Evolutionary conservation across 2,329 filamentous ascomycete species (phyloP), one percentile per base, ranked within the genome.

Genomic region (Paracorniculantispora psalliotae): DNA sequence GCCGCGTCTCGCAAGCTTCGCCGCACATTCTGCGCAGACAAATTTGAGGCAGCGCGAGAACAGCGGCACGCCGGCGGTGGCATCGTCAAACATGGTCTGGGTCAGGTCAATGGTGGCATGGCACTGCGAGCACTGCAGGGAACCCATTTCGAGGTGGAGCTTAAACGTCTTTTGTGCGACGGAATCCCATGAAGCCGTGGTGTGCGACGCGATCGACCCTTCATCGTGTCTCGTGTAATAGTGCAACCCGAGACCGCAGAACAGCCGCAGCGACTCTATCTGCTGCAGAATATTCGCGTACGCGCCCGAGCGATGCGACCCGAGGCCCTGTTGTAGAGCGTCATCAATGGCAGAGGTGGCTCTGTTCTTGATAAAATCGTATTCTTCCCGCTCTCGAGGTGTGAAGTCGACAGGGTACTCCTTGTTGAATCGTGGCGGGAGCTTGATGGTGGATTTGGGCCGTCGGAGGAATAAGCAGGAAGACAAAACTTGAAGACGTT

Each of bases 231-330:
- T 65, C 4, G 57, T 56, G 3, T 67, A 64, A 28, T 78, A 79
- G n/a, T 70, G 64, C 0, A 76, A 53, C 0, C 80, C 79, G 0
- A 80, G 64, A 47, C 80, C 75, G 37, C 79, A 81, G 3, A 81
- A 66, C 17, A 79, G 66, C 1, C 79, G 67, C 58, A 81, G 64
- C 0, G 69, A 67, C 28, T 81, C 75, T 30, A 82, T 78, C 44
- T 72, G 69, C 59, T 78, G 73, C 1, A 81, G 61, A 1, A 75
- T 73, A 46, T 77, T 80, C 10, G 74, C 67, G 48, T 73, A 79
- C 0, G 67, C 61, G 0, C 63, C 63, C 0, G 59, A 30, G 0
- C 59, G 61, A 1, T 60, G 47, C 0, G 54, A 46, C 0, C 66
- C 65, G 7, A 37, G 50, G 1, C 64, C 62, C 0, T 63, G 43